These are phyloP conservation scores for Xylaria intraflava DNA, from an alignment of 495 filamentous ascomycete genomes.

Conservation along the genomic window DNA sequence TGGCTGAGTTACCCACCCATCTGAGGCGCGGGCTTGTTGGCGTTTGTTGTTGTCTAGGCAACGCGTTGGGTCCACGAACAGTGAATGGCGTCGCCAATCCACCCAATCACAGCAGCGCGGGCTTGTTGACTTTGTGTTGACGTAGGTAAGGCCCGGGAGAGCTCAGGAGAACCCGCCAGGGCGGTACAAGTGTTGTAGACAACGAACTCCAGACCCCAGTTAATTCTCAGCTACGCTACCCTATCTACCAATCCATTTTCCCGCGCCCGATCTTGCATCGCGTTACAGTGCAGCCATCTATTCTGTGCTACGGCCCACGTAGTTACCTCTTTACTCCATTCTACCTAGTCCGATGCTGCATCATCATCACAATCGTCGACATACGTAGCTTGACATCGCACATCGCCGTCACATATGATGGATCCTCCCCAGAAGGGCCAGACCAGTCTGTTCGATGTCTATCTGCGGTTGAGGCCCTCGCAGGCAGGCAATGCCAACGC, in stretches of 20 bases:
- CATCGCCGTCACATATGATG: constrained; percentile 7
- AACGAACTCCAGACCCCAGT: too few relatives aligned
- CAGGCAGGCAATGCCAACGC: constrained; percentile 31
- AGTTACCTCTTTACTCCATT: neutral
- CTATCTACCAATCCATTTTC: neutral
- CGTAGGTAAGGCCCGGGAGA: too few relatives aligned
- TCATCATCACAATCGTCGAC: neutral
- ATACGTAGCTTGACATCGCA: neutral
- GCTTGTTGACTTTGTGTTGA: neutral
- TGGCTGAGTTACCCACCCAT: too few relatives aligned
- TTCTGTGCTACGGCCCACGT: neutral
- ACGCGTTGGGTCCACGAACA: neutral
- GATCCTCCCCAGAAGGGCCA: constrained; percentile 30
- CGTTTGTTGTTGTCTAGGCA: neutral
- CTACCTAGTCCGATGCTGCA: neutral
- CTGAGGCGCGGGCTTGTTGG: too few relatives aligned
- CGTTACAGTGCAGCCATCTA: neutral
- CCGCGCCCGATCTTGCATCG: neutral
- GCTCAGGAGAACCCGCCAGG: too few relatives aligned
- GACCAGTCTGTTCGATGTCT: constrained; percentile 77
- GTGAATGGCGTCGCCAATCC: neutral
- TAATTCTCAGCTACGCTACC: neutral
- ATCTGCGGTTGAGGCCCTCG: constrained; percentile 79
- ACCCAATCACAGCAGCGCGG: neutral
- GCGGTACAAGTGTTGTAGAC: too few relatives aligned